phyloP scores from a whole-genome alignment of 23 red algal species.

The Gracilaria caudata region DNA sequence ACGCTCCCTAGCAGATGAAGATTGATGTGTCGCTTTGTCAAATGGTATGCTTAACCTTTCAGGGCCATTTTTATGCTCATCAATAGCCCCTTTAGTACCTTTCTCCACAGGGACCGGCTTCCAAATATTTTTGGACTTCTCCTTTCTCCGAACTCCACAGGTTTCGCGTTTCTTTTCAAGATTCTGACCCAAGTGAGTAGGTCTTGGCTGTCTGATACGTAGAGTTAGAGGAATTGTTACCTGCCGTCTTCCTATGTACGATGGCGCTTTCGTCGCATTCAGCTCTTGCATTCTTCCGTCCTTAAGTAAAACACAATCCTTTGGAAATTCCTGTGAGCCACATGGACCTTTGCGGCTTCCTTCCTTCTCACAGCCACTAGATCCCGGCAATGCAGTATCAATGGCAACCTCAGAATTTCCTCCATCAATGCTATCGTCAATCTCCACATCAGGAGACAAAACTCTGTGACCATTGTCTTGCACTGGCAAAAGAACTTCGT shows the following conservation, averaged over 20 bases:
- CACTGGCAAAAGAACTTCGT: not conserved
- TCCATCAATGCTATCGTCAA: not conserved
- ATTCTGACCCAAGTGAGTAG: not conserved
- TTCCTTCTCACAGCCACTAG: not conserved
- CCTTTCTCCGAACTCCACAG: not conserved
- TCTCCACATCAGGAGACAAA: not conserved
- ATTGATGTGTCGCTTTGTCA: not conserved
- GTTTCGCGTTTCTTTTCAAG: not conserved
- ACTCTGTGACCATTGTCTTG: not conserved
- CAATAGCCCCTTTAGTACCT: not conserved
- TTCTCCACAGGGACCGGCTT: not conserved
- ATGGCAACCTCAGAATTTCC: not conserved
- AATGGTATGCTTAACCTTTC: not conserved
- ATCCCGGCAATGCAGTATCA: not conserved
- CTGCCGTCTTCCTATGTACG: not conserved
- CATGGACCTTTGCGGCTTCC: not conserved
- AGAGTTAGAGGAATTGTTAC: not conserved
- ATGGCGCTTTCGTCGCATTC: not conserved
- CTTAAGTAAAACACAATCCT: not conserved
- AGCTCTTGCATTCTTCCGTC: not conserved
- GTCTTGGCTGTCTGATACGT: not conserved
- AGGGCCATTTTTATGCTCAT: not conserved
- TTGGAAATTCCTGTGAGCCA: not conserved
- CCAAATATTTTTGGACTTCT: not conserved
- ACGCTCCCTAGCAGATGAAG: not conserved